These are phyloP conservation scores for Penicillium verhagenii DNA, from an alignment of 495 filamentous ascomycete species.

Conservation along the genomic window DNA sequence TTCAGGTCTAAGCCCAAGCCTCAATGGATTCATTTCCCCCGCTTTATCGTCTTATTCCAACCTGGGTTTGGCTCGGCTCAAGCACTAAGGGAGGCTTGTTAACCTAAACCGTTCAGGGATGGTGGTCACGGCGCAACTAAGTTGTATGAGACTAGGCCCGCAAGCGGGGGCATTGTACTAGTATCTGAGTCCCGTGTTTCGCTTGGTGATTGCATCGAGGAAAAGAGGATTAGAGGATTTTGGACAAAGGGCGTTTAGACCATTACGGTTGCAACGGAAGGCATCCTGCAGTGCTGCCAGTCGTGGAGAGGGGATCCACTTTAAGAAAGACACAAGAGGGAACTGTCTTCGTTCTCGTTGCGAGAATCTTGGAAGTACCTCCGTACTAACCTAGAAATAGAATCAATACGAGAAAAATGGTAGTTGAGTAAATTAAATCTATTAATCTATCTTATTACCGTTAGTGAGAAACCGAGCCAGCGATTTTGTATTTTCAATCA, in stretches of 20 bases:
- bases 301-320: not conserved
- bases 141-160: not conserved
- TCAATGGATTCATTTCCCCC: not conserved
- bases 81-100: not conserved
- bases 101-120: not conserved
- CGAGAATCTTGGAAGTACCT: too few species aligned
- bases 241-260: not conserved
- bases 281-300: not conserved
- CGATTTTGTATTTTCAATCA: too few species aligned
- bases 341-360: too few species aligned
- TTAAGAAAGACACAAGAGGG: not conserved
- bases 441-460: too few species aligned
- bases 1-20: not conserved
- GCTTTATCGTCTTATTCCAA: not conserved
- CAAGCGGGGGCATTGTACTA: not conserved
- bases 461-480: too few species aligned
- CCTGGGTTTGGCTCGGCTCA: not conserved
- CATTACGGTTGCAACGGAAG: not conserved
- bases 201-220: not conserved
- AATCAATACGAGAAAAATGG: not conserved
- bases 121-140: not conserved
- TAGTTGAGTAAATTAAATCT: too few species aligned
- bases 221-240: too few species aligned
- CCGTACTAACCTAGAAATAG: not conserved
- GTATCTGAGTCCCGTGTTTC: not conserved